A percentile compares a stretch with the other conserved stretches of the same genome.
phyloP scores from a whole-genome alignment of 768 basidiomycete species.

The Boletus sp. region DNA sequence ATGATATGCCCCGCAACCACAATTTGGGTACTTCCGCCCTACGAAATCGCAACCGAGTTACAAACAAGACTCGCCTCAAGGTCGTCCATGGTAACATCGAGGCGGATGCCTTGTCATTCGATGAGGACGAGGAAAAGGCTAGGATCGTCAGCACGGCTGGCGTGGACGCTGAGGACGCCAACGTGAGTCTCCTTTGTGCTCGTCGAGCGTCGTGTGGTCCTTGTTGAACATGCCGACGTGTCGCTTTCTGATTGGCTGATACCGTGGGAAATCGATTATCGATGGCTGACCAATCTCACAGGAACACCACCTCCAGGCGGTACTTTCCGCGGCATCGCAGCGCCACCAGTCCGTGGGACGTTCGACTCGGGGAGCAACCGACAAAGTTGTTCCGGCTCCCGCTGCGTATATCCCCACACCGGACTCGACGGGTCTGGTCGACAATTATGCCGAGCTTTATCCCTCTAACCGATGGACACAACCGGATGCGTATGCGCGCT shows the following conservation, averaged over 20 bases:
- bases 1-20: slow-evolving; percentile 87
- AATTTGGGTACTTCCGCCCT: slow-evolving; percentile 75
- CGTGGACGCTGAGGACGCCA: slow-evolving; percentile 91
- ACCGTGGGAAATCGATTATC: slow-evolving; percentile 46
- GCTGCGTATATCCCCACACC: slow-evolving; percentile 90
- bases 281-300: slow-evolving; percentile 53
- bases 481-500: slow-evolving; percentile 72
- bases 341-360: slow-evolving; percentile 41
- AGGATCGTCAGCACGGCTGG: slow-evolving; percentile 79
- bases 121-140: slow-evolving; percentile 86
- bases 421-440: slow-evolving; percentile 77
- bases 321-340: slow-evolving; percentile 53
- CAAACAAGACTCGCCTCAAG: slow-evolving; percentile 88
- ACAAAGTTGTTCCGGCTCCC: slow-evolving; percentile 38
- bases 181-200: slow-evolving; percentile 61
- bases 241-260: slow-evolving; percentile 46
- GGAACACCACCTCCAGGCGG: slow-evolving; percentile 61
- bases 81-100: slow-evolving; percentile 81
- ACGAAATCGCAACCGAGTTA: slow-evolving; percentile 86
- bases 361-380: slow-evolving; percentile 35
- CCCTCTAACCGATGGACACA: slow-evolving; percentile 69
- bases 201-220: slow-evolving; percentile 36
- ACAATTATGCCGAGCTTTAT: slow-evolving; percentile 79
- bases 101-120: slow-evolving; percentile 73
- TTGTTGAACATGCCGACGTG: slow-evolving; percentile 46